A percentile compares a stretch with the other conserved stretches of the same genome.
Evolutionary conservation across 768 basidiomycete species (phyloP).

Genomic region (Tylopilus felleus): DNA sequence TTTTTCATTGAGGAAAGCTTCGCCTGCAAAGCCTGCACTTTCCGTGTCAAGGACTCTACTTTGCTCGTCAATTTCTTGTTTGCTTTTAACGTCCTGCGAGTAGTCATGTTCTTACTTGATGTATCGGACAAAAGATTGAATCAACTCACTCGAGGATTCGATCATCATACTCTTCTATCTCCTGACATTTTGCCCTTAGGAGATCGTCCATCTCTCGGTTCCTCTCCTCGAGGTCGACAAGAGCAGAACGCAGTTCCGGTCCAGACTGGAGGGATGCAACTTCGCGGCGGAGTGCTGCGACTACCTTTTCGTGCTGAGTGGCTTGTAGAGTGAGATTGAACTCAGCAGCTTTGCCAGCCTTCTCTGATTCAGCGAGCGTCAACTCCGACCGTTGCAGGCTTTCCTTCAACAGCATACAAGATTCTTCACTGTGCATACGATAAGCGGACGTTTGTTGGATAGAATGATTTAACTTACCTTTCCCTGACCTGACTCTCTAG

Average conservation of each 20-base stretch:
- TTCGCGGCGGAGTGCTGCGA: conserved; percentile 56
- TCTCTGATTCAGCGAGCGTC: conserved; percentile 52
- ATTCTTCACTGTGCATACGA: conserved; percentile 42
- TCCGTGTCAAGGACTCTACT: conserved; percentile 68
- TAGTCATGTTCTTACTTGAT: conserved; percentile 1
- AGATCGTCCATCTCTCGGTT: conserved; percentile 76
- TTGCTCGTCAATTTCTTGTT: conserved; percentile 73
- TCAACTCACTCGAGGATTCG: conserved; percentile 62
- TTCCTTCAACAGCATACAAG: conserved; percentile 37
- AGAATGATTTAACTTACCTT: conserved; percentile 39
- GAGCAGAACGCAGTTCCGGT: conserved; percentile 51
- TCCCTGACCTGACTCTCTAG: conserved; percentile 64
- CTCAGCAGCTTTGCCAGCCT: conserved; percentile 58
- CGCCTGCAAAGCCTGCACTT: conserved; percentile 66
- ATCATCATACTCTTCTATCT: conserved; percentile 86
- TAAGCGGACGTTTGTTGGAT: conserved; percentile 1
- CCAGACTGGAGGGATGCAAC: conserved; percentile 48
- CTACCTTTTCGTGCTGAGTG: conserved; percentile 65
- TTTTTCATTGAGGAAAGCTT: conserved; percentile 59
- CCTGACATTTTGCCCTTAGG: conserved; percentile 61
- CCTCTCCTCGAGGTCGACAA: conserved; percentile 63
- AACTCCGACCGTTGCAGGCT: conserved; percentile 40
- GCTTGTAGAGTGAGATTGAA: conserved; percentile 61
- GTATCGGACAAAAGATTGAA: conserved; percentile 2
- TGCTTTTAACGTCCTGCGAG: conserved; percentile 65